Percentiles rank a stretch among this genome's conserved stretches.
phyloP scores from a whole-genome alignment of 73 alveolate species.

The Diophrys sp. region DNA sequence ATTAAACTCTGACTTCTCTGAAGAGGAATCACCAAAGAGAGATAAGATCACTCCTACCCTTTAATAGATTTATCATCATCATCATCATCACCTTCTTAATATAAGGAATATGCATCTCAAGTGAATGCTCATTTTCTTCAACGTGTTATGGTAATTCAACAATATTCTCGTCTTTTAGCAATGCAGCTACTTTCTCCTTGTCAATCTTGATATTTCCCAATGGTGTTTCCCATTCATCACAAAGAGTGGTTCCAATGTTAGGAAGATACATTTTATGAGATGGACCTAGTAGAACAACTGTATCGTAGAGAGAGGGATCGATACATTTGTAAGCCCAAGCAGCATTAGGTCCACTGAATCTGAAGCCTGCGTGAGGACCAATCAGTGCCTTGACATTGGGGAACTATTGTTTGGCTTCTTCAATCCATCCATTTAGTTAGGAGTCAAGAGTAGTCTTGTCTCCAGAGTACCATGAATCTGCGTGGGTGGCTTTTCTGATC shows the following conservation, averaged over 20 bases:
- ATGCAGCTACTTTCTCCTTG: constrained; percentile 27
- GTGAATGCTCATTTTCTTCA: constrained; percentile 93
- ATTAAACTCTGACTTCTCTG: no score
- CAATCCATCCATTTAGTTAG: constrained; percentile 56
- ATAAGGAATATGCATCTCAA: constrained; percentile 96
- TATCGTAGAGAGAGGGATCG: constrained; percentile 45
- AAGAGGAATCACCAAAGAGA: no score
- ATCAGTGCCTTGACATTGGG: constrained; percentile 64
- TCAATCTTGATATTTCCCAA: constrained; percentile 88
- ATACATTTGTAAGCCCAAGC: constrained; percentile 93
- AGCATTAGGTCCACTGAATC: constrained; percentile 94
- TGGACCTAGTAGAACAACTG: constrained; percentile 96
- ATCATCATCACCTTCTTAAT: constrained; percentile 80
- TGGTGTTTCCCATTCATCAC: constrained; percentile 85
- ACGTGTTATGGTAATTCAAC: constrained; percentile 51
- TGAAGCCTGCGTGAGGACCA: constrained; percentile 98
- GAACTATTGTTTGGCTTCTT: constrained; percentile 42
- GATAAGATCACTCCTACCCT: no score
- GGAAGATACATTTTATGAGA: constrained; percentile 89
- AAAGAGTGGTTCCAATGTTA: constrained; percentile 82
- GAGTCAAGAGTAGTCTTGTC: constrained; percentile 53
- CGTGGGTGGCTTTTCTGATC: constrained; percentile 80
- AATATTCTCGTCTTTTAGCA: constrained; percentile 33
- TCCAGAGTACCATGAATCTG: constrained; percentile 88
- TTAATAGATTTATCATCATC: no score